Evolutionary conservation across 202 grass and related monocot genomes (phyloP), one percentile per base, ranked within the genome.

Genomic region (Digitaria exilis): DNA sequence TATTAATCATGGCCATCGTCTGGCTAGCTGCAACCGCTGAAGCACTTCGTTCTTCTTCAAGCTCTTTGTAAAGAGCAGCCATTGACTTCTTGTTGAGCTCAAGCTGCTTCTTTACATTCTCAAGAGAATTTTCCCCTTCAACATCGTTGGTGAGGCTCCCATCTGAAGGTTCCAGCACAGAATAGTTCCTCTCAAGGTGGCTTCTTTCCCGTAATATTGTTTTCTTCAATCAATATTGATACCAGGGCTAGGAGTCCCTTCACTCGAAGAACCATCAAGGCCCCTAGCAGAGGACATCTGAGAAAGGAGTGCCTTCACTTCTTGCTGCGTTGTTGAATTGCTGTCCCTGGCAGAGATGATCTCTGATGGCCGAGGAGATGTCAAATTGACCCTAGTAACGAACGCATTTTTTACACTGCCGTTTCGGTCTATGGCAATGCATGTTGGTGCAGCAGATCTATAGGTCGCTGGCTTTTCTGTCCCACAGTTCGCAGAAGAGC

Each of bases 1-100:
- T 87, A 42, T 92, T 94, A 56, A 98, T 98, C 96, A 98, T 98
- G 62, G 92, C 92, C 93, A 98, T 95, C 14, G 96, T 89, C 49
- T 98, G 89, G 79, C 88, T 94, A 46, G 93, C 93, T 6, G 96
- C 93, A 4, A 96, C n/a, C 5, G 96, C 92, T 0, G 96, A 96
- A 63, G 96, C 96, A 4, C 75, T 98, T 34, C 96, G 73, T 73
- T 98, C 96, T 82, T 89, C 92, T 17, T 98, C 96, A 24, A 98
- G 82, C 78, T 98, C 96, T 54, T 96, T 95, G 69, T 89, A 91
- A 62, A 96, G 87, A 67, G 50, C 73, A 52, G 58, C 54, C 86
- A 91, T 87, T 42, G 90, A 79, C 32, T 89, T 84, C 58, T 65
- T 90, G 73, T 90, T 88, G 69, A 88, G 73, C 48, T 94, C 84